These are phyloP conservation scores for Fraxinus floribunda DNA, from an alignment of 305 asterid genomes.

Conservation along the genomic window DNA sequence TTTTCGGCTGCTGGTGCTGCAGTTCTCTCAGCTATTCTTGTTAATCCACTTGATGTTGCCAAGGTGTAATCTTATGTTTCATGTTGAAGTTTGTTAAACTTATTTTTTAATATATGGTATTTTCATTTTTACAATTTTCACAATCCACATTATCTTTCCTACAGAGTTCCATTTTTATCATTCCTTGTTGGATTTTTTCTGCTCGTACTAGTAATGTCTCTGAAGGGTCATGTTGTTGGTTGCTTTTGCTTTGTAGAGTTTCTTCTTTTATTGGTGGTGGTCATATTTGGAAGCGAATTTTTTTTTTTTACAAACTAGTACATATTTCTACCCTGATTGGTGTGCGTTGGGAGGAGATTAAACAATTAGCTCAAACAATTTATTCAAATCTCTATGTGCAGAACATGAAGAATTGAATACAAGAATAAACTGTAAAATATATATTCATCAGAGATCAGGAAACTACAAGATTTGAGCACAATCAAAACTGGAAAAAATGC, in stretches of 20 bases:
- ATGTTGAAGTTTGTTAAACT: neutral
- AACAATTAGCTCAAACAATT: too few relatives aligned
- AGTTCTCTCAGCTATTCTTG: slow-evolving; percentile 79
- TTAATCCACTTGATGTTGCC: slow-evolving; percentile 88
- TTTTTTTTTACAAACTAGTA: neutral
- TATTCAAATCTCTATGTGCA: too few relatives aligned
- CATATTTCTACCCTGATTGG: neutral
- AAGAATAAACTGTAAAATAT: too few relatives aligned
- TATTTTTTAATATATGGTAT: neutral
- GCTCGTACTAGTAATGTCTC: slow-evolving; percentile 16
- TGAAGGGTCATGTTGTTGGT: slow-evolving; percentile 12
- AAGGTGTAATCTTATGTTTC: slow-evolving; percentile 49
- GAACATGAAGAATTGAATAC: too few relatives aligned
- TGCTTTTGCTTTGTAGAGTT: neutral
- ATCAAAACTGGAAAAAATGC: too few relatives aligned
- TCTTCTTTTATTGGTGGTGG: neutral
- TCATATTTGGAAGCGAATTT: neutral
- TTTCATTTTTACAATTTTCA: neutral
- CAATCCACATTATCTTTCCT: too few relatives aligned
- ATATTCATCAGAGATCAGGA: too few relatives aligned
- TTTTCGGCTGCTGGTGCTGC: slow-evolving; percentile 96
- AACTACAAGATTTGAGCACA: too few relatives aligned
- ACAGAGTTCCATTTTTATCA: neutral
- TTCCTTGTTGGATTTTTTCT: neutral
- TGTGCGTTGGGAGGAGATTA: too few relatives aligned